Percentiles rank a stretch among this genome's conserved stretches.
phyloP scores from a whole-genome alignment of 108 stramenopile species.

The Schizochytrium sp. region DNA sequence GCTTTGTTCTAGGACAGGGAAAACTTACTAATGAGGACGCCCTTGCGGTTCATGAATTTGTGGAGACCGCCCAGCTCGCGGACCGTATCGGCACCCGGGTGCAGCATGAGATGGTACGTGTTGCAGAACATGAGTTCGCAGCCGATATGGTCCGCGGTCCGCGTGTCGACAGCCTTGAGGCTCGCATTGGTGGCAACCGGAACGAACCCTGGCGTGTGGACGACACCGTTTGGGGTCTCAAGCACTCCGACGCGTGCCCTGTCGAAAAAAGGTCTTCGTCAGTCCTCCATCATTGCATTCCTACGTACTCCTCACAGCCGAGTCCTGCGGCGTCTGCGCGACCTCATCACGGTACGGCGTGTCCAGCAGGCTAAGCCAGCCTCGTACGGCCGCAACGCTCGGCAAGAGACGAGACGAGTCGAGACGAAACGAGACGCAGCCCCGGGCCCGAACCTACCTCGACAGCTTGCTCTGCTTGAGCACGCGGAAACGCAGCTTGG shows the following conservation, averaged over 20 bases:
- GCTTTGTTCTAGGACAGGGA: neutral
- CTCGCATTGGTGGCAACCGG: constrained; percentile 87
- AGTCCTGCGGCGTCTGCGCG: too few relatives aligned
- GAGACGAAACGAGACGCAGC: too few relatives aligned
- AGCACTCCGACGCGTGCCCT: constrained; percentile 69
- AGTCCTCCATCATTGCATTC: too few relatives aligned
- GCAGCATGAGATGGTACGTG: constrained; percentile 81
- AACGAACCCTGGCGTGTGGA: constrained; percentile 75
- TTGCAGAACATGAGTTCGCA: constrained; percentile 82
- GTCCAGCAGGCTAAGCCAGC: too few relatives aligned
- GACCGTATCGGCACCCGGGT: constrained; percentile 76
- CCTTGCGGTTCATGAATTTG: constrained; percentile 60
- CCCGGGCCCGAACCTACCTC: neutral
- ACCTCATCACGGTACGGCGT: too few relatives aligned
- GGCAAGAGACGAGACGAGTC: too few relatives aligned
- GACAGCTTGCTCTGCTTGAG: neutral
- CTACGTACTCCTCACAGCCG: too few relatives aligned
- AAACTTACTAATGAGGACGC: constrained; percentile 53
- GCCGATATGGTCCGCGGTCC: constrained; percentile 50
- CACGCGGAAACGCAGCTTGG: neutral
- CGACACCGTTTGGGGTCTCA: constrained; percentile 50
- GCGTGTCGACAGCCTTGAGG: constrained; percentile 41
- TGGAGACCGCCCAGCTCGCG: constrained; percentile 78
- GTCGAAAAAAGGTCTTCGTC: neutral
- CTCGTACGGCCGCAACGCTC: too few relatives aligned